These are phyloP conservation scores for Papiliotrema fonsecae DNA, from an alignment of 1,284 basidiomycete genomes.

Conservation along the genomic window DNA sequence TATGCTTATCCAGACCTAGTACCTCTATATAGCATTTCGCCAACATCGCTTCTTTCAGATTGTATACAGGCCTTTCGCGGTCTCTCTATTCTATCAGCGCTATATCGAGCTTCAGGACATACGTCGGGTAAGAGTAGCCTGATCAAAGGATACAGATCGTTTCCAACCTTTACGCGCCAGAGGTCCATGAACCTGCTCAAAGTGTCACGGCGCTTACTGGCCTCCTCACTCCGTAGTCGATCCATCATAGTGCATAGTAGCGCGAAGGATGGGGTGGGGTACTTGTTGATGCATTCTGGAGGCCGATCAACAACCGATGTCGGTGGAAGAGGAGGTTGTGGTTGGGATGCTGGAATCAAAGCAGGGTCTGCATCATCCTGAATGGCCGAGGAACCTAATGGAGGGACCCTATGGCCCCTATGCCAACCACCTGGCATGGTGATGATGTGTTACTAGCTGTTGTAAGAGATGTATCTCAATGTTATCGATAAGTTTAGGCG, in stretches of 20 bases:
- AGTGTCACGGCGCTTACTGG: constrained; percentile 35
- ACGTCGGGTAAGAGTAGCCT: constrained; percentile 52
- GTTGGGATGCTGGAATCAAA: constrained; percentile 12
- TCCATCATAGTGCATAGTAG: constrained; percentile 46
- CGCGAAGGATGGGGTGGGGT: constrained; percentile 44
- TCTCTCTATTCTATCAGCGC: constrained; percentile 62
- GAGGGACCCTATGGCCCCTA: constrained; percentile 4
- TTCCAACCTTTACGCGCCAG: constrained; percentile 50
- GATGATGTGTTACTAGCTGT: no score
- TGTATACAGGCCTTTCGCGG: constrained; percentile 79
- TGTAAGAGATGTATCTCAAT: no score
- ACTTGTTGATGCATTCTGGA: constrained; percentile 41
- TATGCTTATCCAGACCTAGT: constrained; percentile 70
- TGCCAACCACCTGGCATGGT: constrained; percentile 9
- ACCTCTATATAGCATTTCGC: constrained; percentile 85
- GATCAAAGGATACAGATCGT: constrained; percentile 51
- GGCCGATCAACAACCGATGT: constrained; percentile 41
- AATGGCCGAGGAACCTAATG: not conserved
- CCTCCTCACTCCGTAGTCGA: constrained; percentile 37
- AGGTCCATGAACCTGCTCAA: constrained; percentile 39
- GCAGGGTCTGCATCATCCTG: not conserved
- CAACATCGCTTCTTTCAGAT: constrained; percentile 83
- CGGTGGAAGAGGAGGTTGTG: constrained; percentile 16
- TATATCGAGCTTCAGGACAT: constrained; percentile 12
- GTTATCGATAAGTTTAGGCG: no score